Evolutionary conservation across 2,329 filamentous ascomycete species (phyloP), one percentile per base, ranked within the genome.

Genomic region (Fusarium palustre): DNA sequence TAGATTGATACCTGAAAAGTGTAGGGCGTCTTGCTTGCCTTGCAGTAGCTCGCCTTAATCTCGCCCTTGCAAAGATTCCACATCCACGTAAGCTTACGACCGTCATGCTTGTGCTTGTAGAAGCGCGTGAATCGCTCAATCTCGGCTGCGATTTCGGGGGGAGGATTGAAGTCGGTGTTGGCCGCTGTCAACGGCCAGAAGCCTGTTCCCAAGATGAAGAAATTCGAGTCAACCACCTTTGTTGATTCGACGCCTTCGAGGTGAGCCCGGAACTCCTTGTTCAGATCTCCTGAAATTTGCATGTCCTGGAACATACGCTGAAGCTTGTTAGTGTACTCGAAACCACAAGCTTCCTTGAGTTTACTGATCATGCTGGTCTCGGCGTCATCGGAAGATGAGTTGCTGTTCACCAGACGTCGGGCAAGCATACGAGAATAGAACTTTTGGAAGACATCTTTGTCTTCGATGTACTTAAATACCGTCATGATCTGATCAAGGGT

Each of bases 231-330:
- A 22, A 90, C 84, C 47, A 87, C 88, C 82, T 92, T 93, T 18
- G 89, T 87, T 63, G 89, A 88, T 22, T 76, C 79, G 12, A 78
- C 73, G 7, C 73, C 75, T 41, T 93, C 85, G 6, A 88, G 78
- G 74, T 94, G 90, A 79, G 94, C 92, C 75, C 92, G 91, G 84
- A 97, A 99, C 31, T 91, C 90, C 48, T 88, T 87, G 80, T 99
- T 99, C 47, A 99, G 87, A 81, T 99, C 96, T 82, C 97, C 97
- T 69, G 95, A 98, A 52, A 97, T 97, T 79, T 99, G 96, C 85
- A 99, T 97, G 77, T 99, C 96, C 79, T 98, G 95, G 87, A 98
- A 99, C 96, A 99, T 99, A 77, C 97, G 93, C 83, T 98, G 95
- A 46, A 99, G 87, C 84, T 98, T 98, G 86, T 98, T 99, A 73